These are phyloP conservation scores for Pestalotiopsis fici DNA, from an alignment of 2,329 filamentous ascomycete species.

Conservation along the genomic window DNA sequence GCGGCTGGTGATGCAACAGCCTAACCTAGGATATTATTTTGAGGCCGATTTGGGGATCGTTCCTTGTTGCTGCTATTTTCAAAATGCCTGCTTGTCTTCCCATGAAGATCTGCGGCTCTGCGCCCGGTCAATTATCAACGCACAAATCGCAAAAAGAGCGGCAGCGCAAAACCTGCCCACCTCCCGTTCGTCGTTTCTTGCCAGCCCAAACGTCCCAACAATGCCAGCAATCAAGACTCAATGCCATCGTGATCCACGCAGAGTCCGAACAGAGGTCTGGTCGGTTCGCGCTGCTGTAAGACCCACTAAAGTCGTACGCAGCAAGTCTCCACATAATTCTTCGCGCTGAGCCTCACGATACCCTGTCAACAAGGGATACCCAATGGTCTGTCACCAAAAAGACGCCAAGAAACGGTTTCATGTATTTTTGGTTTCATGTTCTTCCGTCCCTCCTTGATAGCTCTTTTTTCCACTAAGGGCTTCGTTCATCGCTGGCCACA, in stretches of 20 bases:
- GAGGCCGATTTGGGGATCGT: background rate
- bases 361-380: background rate
- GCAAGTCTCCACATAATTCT: background rate
- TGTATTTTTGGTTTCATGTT: constrained; percentile 7
- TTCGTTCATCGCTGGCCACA: background rate
- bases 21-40: background rate
- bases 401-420: constrained; percentile 6
- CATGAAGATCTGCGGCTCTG: background rate
- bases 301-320: constrained; percentile 5
- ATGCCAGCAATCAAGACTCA: background rate
- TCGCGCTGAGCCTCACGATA: background rate
- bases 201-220: background rate
- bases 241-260: background rate
- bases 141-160: background rate
- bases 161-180: background rate
- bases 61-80: background rate
- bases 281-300: background rate
- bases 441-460: background rate
- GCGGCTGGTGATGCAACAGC: background rate
- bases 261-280: background rate
- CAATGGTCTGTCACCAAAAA: constrained; percentile 1
- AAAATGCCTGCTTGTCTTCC: background rate
- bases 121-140: background rate
- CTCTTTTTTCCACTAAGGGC: background rate
- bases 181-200: background rate